phyloP scores from a whole-genome alignment of 1,139 yeast genomes.

The Diutina ranongensis region DNA sequence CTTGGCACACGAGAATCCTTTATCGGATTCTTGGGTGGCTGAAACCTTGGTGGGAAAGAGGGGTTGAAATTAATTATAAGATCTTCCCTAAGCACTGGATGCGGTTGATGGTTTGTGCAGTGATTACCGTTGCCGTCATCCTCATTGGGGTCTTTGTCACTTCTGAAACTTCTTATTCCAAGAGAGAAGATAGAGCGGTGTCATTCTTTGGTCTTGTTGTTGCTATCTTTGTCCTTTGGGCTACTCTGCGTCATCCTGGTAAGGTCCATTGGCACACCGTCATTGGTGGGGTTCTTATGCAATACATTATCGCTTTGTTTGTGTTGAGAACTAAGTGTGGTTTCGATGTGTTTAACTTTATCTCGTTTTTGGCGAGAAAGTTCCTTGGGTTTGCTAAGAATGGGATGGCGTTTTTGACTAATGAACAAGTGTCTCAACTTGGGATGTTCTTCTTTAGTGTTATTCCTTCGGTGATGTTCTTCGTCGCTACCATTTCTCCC shows the following conservation, averaged over 20 bases:
- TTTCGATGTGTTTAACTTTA: constrained; percentile 52
- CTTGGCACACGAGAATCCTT: constrained; percentile 39
- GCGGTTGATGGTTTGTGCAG: constrained; percentile 35
- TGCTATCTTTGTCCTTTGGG: constrained; percentile 32
- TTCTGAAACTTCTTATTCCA: constrained; percentile 36
- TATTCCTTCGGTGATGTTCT: constrained; percentile 52
- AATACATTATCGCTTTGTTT: constrained; percentile 74
- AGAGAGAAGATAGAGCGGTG: constrained; percentile 42
- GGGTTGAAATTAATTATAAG: constrained; percentile 26
- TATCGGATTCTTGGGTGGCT: constrained; percentile 10
- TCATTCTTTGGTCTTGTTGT: constrained; percentile 49
- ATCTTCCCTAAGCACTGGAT: constrained; percentile 22
- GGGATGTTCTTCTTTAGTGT: constrained; percentile 49
- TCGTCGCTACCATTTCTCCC: constrained; percentile 52
- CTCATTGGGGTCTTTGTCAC: constrained; percentile 49
- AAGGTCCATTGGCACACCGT: constrained; percentile 52
- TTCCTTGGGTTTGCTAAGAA: constrained; percentile 49
- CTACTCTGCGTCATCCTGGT: constrained; percentile 35
- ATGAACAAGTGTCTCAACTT: constrained; percentile 23
- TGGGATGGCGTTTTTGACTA: constrained; percentile 53
- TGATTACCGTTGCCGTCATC: constrained; percentile 34
- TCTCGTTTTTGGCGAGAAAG: constrained; percentile 47
- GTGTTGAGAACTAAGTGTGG: constrained; percentile 77
- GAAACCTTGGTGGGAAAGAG: constrained; percentile 27
- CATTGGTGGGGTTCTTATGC: constrained; percentile 73